A percentile compares a stretch with the other conserved stretches of the same genome.
These are phyloP conservation scores for Nothomitra cinnamomea DNA, from an alignment of 2,329 filamentous ascomycete species.

Conservation along the genomic window DNA sequence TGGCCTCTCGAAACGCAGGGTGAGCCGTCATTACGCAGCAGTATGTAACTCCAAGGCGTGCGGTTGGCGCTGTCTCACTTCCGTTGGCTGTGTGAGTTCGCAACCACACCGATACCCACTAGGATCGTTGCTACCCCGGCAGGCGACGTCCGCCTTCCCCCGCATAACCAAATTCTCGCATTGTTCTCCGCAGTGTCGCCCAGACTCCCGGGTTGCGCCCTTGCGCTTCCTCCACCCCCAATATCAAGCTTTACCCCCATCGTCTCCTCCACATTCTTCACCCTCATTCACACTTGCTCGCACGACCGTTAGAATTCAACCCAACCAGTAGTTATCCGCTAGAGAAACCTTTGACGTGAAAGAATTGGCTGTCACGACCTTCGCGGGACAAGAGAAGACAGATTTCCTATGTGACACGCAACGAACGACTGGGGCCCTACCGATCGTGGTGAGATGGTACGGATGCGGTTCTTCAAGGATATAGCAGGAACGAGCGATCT, in stretches of 20 bases:
- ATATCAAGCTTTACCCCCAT: constrained; percentile 2
- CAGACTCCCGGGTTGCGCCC: constrained; percentile 1
- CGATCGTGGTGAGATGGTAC: background rate
- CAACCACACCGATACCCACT: too few species aligned
- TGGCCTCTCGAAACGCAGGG: too few species aligned
- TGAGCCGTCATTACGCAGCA: too few species aligned
- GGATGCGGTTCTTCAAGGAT: background rate
- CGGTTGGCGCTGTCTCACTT: too few species aligned
- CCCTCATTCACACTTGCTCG: background rate
- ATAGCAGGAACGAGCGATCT: background rate
- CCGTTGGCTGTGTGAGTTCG: too few species aligned
- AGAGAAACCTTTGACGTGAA: background rate
- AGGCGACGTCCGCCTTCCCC: constrained; percentile 4
- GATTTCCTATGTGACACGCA: background rate
- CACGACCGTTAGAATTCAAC: background rate
- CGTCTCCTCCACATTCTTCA: background rate
- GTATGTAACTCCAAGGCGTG: too few species aligned
- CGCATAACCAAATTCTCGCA: background rate
- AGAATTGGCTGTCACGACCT: background rate
- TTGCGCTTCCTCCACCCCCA: background rate
- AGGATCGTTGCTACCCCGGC: too few species aligned
- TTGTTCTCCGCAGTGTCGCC: constrained; percentile 1
- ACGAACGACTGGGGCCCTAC: background rate
- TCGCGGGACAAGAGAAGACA: background rate
- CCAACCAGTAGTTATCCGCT: background rate